Evolutionary conservation across 2,329 filamentous ascomycete species (phyloP).

Genomic region (Epichloe brachyelytri): DNA sequence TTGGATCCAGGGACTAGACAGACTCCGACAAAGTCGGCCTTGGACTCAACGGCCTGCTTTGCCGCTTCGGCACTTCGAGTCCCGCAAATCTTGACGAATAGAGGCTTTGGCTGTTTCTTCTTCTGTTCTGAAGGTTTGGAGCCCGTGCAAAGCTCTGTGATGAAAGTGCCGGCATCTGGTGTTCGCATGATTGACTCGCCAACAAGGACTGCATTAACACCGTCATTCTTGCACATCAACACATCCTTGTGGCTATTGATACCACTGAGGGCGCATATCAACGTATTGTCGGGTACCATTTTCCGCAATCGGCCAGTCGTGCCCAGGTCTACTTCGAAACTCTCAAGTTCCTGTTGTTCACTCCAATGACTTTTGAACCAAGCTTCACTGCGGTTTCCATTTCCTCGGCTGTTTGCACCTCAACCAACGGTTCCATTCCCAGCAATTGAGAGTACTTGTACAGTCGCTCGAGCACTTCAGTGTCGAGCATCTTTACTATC

Average conservation of each 20-base stretch:
- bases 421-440: constrained; percentile 94
- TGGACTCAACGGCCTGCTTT: constrained; percentile 65
- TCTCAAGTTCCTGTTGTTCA: constrained; percentile 95
- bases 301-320: constrained; percentile 82
- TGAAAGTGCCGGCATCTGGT: constrained; percentile 68
- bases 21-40: constrained; percentile 86
- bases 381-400: constrained; percentile 80
- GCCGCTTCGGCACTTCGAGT: constrained; percentile 76
- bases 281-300: constrained; percentile 72
- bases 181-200: constrained; percentile 95
- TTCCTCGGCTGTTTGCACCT: constrained; percentile 89
- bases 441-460: constrained; percentile 83
- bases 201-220: constrained; percentile 84
- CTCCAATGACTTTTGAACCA: constrained; percentile 83
- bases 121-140: constrained; percentile 23
- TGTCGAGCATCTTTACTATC: constrained; percentile 95
- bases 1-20: constrained; percentile 75
- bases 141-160: constrained; percentile 66
- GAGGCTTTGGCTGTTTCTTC: constrained; percentile 25
- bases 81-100: constrained; percentile 90
- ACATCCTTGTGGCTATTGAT: constrained; percentile 87
- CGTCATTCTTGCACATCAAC: constrained; percentile 71
- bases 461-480: constrained; percentile 56
- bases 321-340: constrained; percentile 88
- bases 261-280: constrained; percentile 87